Percentiles rank a stretch among this genome's conserved stretches.
These are phyloP conservation scores for Globisporangium recalcitrans DNA, from an alignment of 352 stramenopile genomes.

Conservation along the genomic window DNA sequence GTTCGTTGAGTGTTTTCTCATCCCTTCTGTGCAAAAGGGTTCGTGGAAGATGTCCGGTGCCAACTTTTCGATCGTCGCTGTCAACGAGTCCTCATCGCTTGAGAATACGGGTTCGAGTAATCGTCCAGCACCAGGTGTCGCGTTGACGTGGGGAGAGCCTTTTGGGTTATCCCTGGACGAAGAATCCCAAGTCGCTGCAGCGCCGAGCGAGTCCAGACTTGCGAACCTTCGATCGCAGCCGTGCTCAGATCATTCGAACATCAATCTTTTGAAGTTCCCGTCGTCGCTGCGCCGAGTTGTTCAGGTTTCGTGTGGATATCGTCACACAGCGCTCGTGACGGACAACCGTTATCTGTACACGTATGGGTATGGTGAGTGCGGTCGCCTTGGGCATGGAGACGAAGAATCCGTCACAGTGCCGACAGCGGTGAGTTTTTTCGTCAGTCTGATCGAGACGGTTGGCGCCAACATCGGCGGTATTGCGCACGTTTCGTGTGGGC, in stretches of 20 bases:
- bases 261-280: slow-evolving; percentile 43
- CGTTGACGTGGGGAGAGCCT: slow-evolving; percentile 52
- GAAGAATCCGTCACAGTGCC: slow-evolving; percentile 45
- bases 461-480: slow-evolving; percentile 33
- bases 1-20: slow-evolving; percentile 53
- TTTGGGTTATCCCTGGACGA: slow-evolving; percentile 65
- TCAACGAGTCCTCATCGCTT: neutral
- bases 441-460: slow-evolving; percentile 36
- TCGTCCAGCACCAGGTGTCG: slow-evolving; percentile 35
- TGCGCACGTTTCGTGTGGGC: slow-evolving; percentile 59
- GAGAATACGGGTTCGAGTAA: slow-evolving; percentile 1
- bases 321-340: slow-evolving; percentile 69
- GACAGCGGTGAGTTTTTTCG: slow-evolving; percentile 50
- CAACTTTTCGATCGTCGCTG: slow-evolving; percentile 15
- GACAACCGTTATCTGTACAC: slow-evolving; percentile 65
- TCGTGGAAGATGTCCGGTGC: slow-evolving; percentile 31
- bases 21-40: slow-evolving; percentile 29
- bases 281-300: slow-evolving; percentile 49
- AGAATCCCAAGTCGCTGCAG: slow-evolving; percentile 27
- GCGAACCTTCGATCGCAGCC: slow-evolving; percentile 7
- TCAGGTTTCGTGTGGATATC: slow-evolving; percentile 71
- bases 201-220: slow-evolving; percentile 20
- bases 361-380: slow-evolving; percentile 78
- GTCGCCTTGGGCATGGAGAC: slow-evolving; percentile 62
- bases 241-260: neutral